Percentiles rank a stretch among this genome's conserved stretches.
These are phyloP conservation scores for Blastobotrys terrestris DNA, from an alignment of 805 yeast species.

Conservation along the genomic window DNA sequence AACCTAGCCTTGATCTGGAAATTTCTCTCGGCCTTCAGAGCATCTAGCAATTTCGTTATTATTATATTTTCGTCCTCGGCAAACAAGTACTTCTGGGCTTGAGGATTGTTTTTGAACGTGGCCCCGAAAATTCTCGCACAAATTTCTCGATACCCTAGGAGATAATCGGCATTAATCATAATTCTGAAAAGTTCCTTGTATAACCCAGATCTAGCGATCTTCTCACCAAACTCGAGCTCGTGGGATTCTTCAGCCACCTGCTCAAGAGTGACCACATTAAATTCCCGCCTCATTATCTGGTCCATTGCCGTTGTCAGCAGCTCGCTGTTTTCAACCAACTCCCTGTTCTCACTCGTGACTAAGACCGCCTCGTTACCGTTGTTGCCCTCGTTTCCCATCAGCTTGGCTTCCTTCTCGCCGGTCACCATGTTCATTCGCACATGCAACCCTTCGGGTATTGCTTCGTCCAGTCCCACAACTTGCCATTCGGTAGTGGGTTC, in stretches of 20 bases:
- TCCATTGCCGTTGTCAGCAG: slow-evolving; percentile 2
- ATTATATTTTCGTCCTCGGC: slow-evolving; percentile 3
- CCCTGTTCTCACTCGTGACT: slow-evolving; percentile 3
- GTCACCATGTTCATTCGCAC: slow-evolving; percentile 71
- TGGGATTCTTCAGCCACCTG: slow-evolving; percentile 50
- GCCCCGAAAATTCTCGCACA: slow-evolving; percentile 58
- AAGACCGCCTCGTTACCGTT: slow-evolving; percentile 5
- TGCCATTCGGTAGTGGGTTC: slow-evolving; percentile 67
- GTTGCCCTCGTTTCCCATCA: slow-evolving; percentile 35
- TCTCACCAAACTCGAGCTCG: slow-evolving; percentile 52
- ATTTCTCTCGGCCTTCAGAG: slow-evolving; percentile 15
- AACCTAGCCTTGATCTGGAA: slow-evolving; percentile 15
- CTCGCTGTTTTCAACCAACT: not conserved
- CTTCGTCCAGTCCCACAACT: slow-evolving; percentile 60
- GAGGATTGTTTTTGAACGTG: slow-evolving; percentile 67
- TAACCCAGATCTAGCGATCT: slow-evolving; percentile 32
- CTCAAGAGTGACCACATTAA: slow-evolving; percentile 20
- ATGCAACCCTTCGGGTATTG: slow-evolving; percentile 74
- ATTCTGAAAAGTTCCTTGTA: slow-evolving; percentile 16
- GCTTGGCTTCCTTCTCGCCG: slow-evolving; percentile 61
- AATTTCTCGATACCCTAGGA: slow-evolving; percentile 37
- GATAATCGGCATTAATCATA: slow-evolving; percentile 14
- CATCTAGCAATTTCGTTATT: slow-evolving; percentile 3
- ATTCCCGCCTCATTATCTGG: not conserved
- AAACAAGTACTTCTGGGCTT: slow-evolving; percentile 34